These are phyloP conservation scores for Cladophialophora chaetospira DNA, from an alignment of 2,329 filamentous ascomycete genomes.

Conservation along the genomic window DNA sequence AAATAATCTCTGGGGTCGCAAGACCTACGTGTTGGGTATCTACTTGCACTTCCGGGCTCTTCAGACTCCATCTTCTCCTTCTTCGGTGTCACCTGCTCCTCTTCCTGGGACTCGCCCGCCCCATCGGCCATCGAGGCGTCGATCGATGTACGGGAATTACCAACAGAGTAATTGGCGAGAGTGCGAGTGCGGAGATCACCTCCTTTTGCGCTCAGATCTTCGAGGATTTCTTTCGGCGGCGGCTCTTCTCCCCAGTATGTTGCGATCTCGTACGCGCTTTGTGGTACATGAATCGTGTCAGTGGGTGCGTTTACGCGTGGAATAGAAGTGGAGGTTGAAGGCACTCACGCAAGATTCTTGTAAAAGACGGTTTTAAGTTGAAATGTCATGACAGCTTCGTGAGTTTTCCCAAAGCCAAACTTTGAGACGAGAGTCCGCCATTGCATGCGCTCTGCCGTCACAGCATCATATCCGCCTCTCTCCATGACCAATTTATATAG, in stretches of 20 bases:
- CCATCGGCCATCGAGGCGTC: constrained; percentile 17
- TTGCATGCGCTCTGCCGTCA: constrained; percentile 79
- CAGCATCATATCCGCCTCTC: constrained; percentile 82
- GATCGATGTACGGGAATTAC: constrained; percentile 42
- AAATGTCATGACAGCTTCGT: constrained; percentile 82
- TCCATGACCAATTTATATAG: constrained; percentile 76
- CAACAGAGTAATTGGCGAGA: constrained; percentile 68
- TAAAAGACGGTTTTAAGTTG: constrained; percentile 86
- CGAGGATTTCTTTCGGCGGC: constrained; percentile 83
- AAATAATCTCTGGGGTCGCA: background rate
- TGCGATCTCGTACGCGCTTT: constrained; percentile 76
- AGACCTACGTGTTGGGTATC: constrained; percentile 31
- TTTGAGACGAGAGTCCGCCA: constrained; percentile 80
- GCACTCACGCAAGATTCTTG: constrained; percentile 71
- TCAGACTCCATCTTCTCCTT: constrained; percentile 53
- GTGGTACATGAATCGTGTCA: background rate
- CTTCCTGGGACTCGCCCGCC: constrained; percentile 45
- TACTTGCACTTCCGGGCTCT: constrained; percentile 51
- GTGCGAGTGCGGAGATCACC: constrained; percentile 77
- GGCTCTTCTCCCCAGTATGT: constrained; percentile 77
- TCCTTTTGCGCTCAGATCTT: constrained; percentile 77
- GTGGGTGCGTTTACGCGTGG: background rate
- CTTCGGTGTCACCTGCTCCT: constrained; percentile 54
- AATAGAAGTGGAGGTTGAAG: background rate
- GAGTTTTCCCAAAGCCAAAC: constrained; percentile 72